phyloP scores from a whole-genome alignment of 2,329 filamentous ascomycete species.

The Xylariales sp. region DNA sequence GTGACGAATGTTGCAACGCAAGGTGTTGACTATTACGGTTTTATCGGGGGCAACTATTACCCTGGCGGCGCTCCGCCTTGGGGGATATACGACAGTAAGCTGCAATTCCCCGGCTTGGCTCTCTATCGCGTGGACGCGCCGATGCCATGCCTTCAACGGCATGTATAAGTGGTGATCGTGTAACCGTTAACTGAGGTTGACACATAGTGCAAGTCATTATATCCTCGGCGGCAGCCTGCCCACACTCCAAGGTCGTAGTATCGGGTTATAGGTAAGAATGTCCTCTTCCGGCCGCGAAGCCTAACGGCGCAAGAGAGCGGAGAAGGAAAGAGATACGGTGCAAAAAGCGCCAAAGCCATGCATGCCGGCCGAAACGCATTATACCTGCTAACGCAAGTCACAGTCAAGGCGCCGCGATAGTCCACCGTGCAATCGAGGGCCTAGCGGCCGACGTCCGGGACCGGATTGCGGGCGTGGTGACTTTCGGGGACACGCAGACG shows the following conservation, averaged over 20 bases:
- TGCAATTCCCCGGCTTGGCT: not conserved
- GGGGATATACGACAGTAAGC: constrained; percentile 45
- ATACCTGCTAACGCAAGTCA: not conserved
- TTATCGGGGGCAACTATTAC: constrained; percentile 47
- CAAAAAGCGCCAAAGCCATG: too few species aligned
- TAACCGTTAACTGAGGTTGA: not conserved
- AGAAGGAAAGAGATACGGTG: not conserved
- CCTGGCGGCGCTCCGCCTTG: constrained; percentile 48
- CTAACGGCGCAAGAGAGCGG: too few species aligned
- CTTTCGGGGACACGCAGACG: constrained; percentile 54
- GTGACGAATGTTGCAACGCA: constrained; percentile 47
- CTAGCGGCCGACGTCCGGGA: constrained; percentile 42
- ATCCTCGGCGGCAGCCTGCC: constrained; percentile 43
- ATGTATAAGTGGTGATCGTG: not conserved
- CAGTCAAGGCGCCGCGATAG: constrained; percentile 54
- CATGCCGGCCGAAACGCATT: too few species aligned
- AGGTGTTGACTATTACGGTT: constrained; percentile 47
- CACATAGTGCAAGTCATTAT: constrained; percentile 43
- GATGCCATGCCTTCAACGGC: not conserved
- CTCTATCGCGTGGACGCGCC: not conserved
- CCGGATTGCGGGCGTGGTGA: constrained; percentile 52
- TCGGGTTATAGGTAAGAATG: constrained; percentile 45
- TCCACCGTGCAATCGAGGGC: constrained; percentile 52
- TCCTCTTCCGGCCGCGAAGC: not conserved
- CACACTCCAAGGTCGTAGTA: constrained; percentile 45